Evolutionary conservation across 2,329 filamentous ascomycete species (phyloP), one percentile per base, ranked within the genome.

Genomic region (Neodidymelliopsis sp.): DNA sequence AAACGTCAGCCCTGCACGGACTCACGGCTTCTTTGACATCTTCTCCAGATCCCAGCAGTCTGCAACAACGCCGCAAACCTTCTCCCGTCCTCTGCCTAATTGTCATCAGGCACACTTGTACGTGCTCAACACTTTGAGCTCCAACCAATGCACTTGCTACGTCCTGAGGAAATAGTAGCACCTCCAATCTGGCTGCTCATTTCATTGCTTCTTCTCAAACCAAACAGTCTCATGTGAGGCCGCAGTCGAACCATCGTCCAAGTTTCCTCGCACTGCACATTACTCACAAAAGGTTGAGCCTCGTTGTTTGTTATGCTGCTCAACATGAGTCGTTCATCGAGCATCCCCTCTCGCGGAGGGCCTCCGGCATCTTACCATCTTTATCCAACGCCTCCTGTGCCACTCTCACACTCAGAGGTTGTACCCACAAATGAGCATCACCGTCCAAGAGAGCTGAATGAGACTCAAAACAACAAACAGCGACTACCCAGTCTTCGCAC

Each of bases 261-360:
- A 64, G 42, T 54, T 57, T 60, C 65, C 62, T 63, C 54, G 61
- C 63, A 55, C 30, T 35, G 23, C 7, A 16, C n/a, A 30, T 10
- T 25, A 5, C 25, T 36, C 36, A 31, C 24, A 20, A 38, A 6
- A 24, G 20, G n/a, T n/a, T 5, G 24, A 50, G 16, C 35, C 25
- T n/a, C 36, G 15, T 10, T 28, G 13, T 48, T 57, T 64, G 60
- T 58, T 53, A 71, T 70, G 66, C 62, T 71, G 65, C 89, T 89
- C 39, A 80, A 88, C 29, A 91, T 96, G 60, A 90, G 95, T 65
- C 91, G 90, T 16, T 88, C 95, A 70, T 81, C 81, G 2, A 91
- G 95, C 45, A 96, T 96, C 68, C 90, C 91, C 1, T 89, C 90
- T 64, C 96, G 91, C 89, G 62, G 63, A 54, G 66, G 63, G 22